Conservation (phyloP, 2,329 filamentous ascomycete genomes). For the Nectriaceae sp. region DNA sequence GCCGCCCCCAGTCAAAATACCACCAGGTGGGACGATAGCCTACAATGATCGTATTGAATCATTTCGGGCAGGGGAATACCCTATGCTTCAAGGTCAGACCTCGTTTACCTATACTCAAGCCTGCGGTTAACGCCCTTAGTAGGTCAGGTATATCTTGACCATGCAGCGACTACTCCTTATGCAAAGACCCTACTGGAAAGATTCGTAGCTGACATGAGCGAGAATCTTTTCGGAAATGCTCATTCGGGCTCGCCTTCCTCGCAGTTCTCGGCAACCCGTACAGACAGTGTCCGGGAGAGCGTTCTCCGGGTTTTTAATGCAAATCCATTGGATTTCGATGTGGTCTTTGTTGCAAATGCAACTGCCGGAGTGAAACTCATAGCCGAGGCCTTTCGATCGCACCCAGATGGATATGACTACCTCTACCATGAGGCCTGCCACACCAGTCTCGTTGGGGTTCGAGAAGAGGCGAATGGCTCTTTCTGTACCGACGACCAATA, state of each 20-base stretch:
- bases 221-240: constrained; percentile 84
- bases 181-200: constrained; percentile 77
- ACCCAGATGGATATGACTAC: constrained; percentile 74
- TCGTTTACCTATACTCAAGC: no score
- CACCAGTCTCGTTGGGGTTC: constrained; percentile 81
- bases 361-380: constrained; percentile 90
- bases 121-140: constrained; percentile 3
- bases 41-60: constrained; percentile 65
- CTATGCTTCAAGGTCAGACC: constrained; percentile 73
- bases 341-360: constrained; percentile 90
- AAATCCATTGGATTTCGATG: constrained; percentile 77
- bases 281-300: constrained; percentile 74
- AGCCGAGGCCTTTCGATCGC: constrained; percentile 71
- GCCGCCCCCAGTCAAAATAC: no score
- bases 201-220: constrained; percentile 78
- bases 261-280: constrained; percentile 70
- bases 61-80: constrained; percentile 63
- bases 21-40: no score
- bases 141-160: constrained; percentile 84
- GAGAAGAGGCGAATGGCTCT: constrained; percentile 68
- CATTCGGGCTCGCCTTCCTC: constrained; percentile 85
- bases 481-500: constrained; percentile 67
- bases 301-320: constrained; percentile 79
- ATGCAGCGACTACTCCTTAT: constrained; percentile 89
- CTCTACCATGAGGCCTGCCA: constrained; percentile 83